Percentiles rank a stretch among this genome's conserved stretches.
Evolutionary conservation across 2,329 filamentous ascomycete genomes (phyloP).

Genomic region (Moelleriella libera): DNA sequence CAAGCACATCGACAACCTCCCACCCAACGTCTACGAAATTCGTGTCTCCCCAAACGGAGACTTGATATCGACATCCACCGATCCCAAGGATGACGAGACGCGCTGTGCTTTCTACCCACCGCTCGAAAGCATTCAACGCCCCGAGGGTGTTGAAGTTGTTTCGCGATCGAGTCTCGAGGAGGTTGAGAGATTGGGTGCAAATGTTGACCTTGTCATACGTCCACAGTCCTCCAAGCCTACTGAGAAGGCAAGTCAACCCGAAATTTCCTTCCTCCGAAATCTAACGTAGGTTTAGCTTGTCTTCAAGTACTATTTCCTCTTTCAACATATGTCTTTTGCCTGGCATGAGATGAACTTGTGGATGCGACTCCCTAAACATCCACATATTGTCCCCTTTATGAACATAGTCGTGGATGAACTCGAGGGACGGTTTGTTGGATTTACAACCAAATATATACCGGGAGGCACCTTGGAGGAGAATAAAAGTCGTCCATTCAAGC

Average conservation of each 20-base stretch:
- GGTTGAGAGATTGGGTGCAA: conserved; percentile 12
- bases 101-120: conserved; percentile 11
- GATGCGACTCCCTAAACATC: conserved; percentile 20
- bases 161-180: conserved; percentile 12
- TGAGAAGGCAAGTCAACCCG: conserved; percentile 2
- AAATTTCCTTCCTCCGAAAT: not conserved
- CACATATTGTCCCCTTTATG: conserved; percentile 21
- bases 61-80: conserved; percentile 5
- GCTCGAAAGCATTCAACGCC: conserved; percentile 7
- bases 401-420: conserved; percentile 18
- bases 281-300: conserved; percentile 7
- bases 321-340: conserved; percentile 4
- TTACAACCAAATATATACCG: conserved; percentile 19
- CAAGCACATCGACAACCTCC: conserved; percentile 8
- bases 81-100: conserved; percentile 14
- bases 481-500: conserved; percentile 16
- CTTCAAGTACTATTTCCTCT: conserved; percentile 21
- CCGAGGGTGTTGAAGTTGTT: conserved; percentile 4
- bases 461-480: conserved; percentile 18
- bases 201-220: conserved; percentile 13
- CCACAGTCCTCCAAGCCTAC: conserved; percentile 3
- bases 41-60: conserved; percentile 8
- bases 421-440: conserved; percentile 18
- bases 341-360: conserved; percentile 22
- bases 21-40: conserved; percentile 9